Base-by-base conservation (phyloP, 768 basidiomycete genomes). In the Wakefieldia striispora region DNA sequence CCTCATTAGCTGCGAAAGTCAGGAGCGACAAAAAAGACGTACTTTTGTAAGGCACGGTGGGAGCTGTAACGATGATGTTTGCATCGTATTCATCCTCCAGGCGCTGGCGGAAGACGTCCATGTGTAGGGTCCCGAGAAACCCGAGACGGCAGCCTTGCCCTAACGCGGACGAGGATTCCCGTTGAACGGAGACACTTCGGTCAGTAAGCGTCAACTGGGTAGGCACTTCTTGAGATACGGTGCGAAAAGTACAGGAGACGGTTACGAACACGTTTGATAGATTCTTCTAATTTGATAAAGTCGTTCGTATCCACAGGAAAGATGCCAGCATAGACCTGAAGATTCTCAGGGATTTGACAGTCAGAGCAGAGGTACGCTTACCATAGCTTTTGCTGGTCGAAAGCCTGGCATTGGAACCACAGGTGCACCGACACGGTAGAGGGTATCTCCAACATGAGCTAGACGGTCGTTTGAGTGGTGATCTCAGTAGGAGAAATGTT, bases 51-150 rank as follows among this genome's bases (percentile, higher is more conserved):
- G 95, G 94, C 17, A 98, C 95, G 3, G 94, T 94, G 1, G 97
- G 97, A 3, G 94, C 88, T 11, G 97, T 99, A 47, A 98, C 81
- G 58, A 98, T 93, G 49, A 98, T 84, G 61, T 88, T 93, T 27
- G 94, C 90, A 50, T 92, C 85, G 58, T 97, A 93, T 66, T 99
- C 97, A 59, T 99, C 97, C 68, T 98, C 97, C 4, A 99, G 74
- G 13, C 97, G 81, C 65, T 99, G 97, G 19, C 94, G 86, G 69
- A 93, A 92, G 34, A 95, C 89, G 59, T 95, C 91, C 91, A 98
- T 94, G 64, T 99, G 97, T 50, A 99, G 70, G 6, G 93, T 91
- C 1, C 97, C 97, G 10, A 97, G 77, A 68, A 98, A 99, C 0
- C 97, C 97, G 6, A 99, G 80, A 38, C 97, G 81, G 64, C 86